Percentiles rank a stretch among this genome's conserved stretches.
These are phyloP conservation scores for Ganoderma resinaceum DNA, from an alignment of 1,284 basidiomycete species.

Conservation along the genomic window DNA sequence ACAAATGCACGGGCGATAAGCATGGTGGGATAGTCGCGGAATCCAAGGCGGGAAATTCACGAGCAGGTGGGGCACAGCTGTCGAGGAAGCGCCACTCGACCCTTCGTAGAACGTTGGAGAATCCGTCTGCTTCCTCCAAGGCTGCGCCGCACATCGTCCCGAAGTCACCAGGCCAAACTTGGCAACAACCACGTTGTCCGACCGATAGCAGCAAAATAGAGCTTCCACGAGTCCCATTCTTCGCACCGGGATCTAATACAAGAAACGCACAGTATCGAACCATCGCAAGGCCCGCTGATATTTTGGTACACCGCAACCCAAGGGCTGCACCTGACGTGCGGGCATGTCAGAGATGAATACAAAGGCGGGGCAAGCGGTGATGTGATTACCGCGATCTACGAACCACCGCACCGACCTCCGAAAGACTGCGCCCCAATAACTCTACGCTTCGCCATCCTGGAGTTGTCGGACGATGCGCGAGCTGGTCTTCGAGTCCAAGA, in stretches of 20 bases:
- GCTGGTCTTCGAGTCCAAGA: conserved; percentile 91
- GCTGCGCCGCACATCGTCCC: conserved; percentile 8
- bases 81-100: background rate
- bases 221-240: conserved; percentile 14
- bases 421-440: background rate
- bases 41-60: background rate
- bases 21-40: background rate
- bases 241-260: conserved; percentile 22
- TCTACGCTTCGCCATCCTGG: conserved; percentile 21
- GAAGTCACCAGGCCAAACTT: conserved; percentile 6
- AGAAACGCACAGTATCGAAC: conserved; percentile 17
- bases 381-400: conserved; percentile 18
- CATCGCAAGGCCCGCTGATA: conserved; percentile 13
- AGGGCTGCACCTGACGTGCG: conserved; percentile 15
- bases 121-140: background rate
- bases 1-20: background rate
- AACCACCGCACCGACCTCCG: conserved; percentile 22
- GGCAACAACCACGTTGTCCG: background rate
- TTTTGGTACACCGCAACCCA: conserved; percentile 21
- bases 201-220: background rate
- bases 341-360: conserved; percentile 12
- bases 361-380: background rate
- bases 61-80: background rate
- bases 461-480: conserved; percentile 58
- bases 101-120: background rate